A percentile compares a stretch with the other conserved stretches of the same genome.
These are phyloP conservation scores for Colletotrichum paranaense DNA, from an alignment of 2,329 filamentous ascomycete species.

Conservation along the genomic window DNA sequence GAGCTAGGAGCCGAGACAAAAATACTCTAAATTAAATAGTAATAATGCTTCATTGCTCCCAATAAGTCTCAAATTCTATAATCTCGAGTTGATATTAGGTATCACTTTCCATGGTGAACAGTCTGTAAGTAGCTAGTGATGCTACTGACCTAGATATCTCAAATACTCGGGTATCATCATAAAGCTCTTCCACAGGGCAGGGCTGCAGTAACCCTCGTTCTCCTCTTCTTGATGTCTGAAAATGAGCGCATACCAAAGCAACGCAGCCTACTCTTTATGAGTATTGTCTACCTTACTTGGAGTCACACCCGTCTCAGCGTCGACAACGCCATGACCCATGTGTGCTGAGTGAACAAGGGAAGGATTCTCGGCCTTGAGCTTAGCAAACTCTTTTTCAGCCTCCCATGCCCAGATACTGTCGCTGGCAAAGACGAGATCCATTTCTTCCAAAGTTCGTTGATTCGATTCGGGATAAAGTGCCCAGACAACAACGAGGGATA, in stretches of 20 bases:
- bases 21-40: neutral
- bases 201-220: too few species aligned
- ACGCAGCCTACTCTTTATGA: neutral
- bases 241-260: too few species aligned
- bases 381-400: constrained; percentile 72
- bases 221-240: too few species aligned
- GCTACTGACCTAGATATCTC: too few species aligned
- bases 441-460: constrained; percentile 79
- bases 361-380: constrained; percentile 66
- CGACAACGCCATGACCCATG: constrained; percentile 24
- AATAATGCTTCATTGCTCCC: neutral
- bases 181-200: too few species aligned
- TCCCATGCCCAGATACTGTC: constrained; percentile 78
- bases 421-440: constrained; percentile 78
- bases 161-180: too few species aligned
- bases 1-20: constrained; percentile 37
- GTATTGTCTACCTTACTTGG: neutral
- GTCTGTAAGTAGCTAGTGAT: too few species aligned
- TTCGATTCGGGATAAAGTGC: constrained; percentile 80
- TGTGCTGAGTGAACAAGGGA: constrained; percentile 49
- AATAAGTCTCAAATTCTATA: neutral
- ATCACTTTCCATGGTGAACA: too few species aligned
- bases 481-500: constrained; percentile 78
- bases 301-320: constrained; percentile 38
- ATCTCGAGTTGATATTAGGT: too few species aligned